These are phyloP conservation scores for Cerrena zonata DNA, from an alignment of 1,284 basidiomycete genomes.

Conservation along the genomic window DNA sequence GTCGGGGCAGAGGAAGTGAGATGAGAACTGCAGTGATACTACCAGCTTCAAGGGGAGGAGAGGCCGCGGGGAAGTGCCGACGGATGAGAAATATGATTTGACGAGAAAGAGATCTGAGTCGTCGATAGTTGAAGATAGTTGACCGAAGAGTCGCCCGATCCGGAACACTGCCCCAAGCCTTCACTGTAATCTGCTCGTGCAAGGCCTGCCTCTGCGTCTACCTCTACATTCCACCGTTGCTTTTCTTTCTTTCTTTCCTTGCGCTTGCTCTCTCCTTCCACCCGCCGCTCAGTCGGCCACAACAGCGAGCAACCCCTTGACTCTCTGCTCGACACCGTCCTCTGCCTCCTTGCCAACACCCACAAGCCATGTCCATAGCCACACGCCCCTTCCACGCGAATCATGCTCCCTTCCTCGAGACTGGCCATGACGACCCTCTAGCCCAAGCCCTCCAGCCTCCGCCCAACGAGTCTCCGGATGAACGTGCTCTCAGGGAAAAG, in stretches of 20 bases:
- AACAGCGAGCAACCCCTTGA: not conserved
- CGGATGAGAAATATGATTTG: not conserved
- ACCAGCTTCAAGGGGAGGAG: not conserved
- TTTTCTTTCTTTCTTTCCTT: not conserved
- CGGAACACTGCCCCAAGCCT: not conserved
- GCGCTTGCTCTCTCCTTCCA: not conserved
- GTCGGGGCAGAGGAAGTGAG: not conserved
- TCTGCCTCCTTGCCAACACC: not conserved
- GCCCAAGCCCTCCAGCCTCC: conserved; percentile 30
- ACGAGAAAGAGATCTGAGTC: not conserved
- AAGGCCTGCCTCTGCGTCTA: no score
- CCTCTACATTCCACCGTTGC: no score
- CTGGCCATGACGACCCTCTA: conserved; percentile 32
- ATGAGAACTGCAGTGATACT: not conserved
- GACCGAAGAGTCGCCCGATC: not conserved
- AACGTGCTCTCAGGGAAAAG: conserved; percentile 36
- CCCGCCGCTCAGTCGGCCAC: not conserved
- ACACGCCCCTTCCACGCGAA: conserved; percentile 15
- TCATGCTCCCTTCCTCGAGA: conserved; percentile 12
- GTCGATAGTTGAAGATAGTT: no score
- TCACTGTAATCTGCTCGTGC: no score
- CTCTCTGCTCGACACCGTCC: not conserved
- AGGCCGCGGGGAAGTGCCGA: not conserved
- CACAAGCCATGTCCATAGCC: not conserved
- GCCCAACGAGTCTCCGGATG: conserved; percentile 40